phyloP scores from a whole-genome alignment of 441 rosid species.

The Gossypium gossypioides region DNA sequence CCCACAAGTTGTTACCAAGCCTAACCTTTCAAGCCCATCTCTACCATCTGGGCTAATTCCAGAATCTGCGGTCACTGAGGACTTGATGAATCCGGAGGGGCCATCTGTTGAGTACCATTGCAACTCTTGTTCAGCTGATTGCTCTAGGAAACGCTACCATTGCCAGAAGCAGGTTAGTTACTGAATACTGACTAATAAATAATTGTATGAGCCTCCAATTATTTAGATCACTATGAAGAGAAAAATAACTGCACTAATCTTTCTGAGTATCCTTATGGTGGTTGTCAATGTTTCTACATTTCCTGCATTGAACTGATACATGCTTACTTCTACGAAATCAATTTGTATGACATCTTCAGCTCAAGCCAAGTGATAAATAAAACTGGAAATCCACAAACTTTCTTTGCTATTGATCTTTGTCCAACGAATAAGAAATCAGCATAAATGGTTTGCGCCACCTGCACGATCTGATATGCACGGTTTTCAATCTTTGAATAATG shows the following conservation, averaged over 20 bases:
- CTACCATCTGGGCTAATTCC: constrained; percentile 52
- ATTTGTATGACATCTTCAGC: background rate
- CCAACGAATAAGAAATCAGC: background rate
- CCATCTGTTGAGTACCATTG: constrained; percentile 90
- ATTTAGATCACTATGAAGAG: background rate
- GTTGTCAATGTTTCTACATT: background rate
- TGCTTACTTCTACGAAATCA: background rate
- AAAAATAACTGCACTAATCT: background rate
- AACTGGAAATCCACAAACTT: too few species aligned
- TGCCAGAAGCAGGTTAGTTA: constrained; percentile 85
- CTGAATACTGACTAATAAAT: constrained; percentile 18
- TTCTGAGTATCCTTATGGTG: background rate
- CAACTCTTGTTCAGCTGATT: constrained; percentile 94
- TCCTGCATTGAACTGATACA: background rate
- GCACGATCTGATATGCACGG: background rate
- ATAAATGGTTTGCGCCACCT: background rate
- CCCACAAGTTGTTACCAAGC: constrained; percentile 37
- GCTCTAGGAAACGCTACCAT: constrained; percentile 96
- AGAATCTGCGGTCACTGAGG: constrained; percentile 66
- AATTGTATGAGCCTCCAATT: background rate
- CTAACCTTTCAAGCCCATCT: constrained; percentile 40
- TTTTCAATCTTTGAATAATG: background rate
- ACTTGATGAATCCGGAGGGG: constrained; percentile 62
- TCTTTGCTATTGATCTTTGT: too few species aligned
- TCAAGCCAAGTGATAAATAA: background rate